Evolutionary conservation across 2,329 filamentous ascomycete genomes (phyloP).

Genomic region (Alternaria novae-zelandiae): DNA sequence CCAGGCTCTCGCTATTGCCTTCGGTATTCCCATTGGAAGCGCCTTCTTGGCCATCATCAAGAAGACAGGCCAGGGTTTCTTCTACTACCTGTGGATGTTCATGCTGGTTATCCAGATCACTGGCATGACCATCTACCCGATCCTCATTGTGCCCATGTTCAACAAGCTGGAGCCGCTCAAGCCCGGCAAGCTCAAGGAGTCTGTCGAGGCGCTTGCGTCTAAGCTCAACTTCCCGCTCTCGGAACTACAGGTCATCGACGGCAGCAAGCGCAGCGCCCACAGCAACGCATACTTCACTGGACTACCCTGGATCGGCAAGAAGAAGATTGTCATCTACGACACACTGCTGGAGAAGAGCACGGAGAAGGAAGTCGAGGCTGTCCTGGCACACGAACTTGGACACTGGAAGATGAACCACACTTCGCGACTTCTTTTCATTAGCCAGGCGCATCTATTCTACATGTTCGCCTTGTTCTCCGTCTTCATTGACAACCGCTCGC

Average conservation of each 20-base stretch:
- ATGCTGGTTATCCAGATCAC: slow-evolving; percentile 88
- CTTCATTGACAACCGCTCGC: slow-evolving; percentile 92
- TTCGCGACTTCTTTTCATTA: slow-evolving; percentile 83
- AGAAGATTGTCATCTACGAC: slow-evolving; percentile 99
- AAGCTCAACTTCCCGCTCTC: slow-evolving; percentile 89
- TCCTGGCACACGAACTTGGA: slow-evolving; percentile 92
- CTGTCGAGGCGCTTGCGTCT: slow-evolving; percentile 82
- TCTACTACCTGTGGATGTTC: slow-evolving; percentile 98
- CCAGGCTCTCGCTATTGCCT: slow-evolving; percentile 77
- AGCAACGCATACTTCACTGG: slow-evolving; percentile 97
- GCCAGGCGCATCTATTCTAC: slow-evolving; percentile 89
- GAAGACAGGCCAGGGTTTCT: slow-evolving; percentile 91
- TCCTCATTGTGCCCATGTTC: slow-evolving; percentile 92
- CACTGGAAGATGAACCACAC: slow-evolving; percentile 98
- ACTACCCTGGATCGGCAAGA: slow-evolving; percentile 85
- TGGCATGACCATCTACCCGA: slow-evolving; percentile 95
- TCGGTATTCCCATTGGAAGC: slow-evolving; percentile 87
- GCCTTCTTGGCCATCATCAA: slow-evolving; percentile 94
- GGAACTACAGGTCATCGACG: slow-evolving; percentile 93
- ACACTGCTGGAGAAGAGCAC: slow-evolving; percentile 96
- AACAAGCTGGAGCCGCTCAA: slow-evolving; percentile 96
- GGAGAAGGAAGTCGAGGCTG: slow-evolving; percentile 89
- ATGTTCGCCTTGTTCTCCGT: slow-evolving; percentile 96
- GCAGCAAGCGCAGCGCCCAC: slow-evolving; percentile 85
- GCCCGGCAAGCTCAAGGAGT: slow-evolving; percentile 83